These are phyloP conservation scores for Aureobasidium sp. DNA, from an alignment of 2,329 filamentous ascomycete genomes.

Conservation along the genomic window DNA sequence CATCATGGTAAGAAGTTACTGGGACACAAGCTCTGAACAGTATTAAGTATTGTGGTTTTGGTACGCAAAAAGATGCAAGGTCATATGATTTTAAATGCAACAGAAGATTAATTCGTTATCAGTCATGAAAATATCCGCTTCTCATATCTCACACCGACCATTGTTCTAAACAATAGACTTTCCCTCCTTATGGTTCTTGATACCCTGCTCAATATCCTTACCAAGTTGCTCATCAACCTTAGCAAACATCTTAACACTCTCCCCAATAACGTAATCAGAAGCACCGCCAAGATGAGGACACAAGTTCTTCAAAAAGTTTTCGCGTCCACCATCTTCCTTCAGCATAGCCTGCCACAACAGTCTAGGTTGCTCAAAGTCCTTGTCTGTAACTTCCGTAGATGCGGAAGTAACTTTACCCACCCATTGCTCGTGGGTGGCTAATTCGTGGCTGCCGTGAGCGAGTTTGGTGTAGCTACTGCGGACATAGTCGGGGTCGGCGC, in stretches of 20 bases:
- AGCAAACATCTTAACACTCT: not conserved
- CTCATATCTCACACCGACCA: too few relatives aligned
- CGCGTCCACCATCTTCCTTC: conserved; percentile 21
- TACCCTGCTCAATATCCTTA: conserved; percentile 1
- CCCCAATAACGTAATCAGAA: not conserved
- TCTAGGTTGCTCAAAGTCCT: conserved; percentile 44
- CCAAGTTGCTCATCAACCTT: not conserved
- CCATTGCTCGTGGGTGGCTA: conserved; percentile 18
- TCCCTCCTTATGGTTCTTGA: conserved; percentile 1
- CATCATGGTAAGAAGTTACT: too few relatives aligned
- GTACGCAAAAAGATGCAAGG: too few relatives aligned
- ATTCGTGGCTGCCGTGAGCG: conserved; percentile 13
- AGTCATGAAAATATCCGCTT: too few relatives aligned
- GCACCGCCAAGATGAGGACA: conserved; percentile 8
- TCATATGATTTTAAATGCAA: too few relatives aligned
- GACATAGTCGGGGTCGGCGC: conserved; percentile 37
- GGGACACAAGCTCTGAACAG: too few relatives aligned
- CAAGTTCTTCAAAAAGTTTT: conserved; percentile 24
- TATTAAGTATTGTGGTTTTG: too few relatives aligned
- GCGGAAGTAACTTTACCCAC: conserved; percentile 16
- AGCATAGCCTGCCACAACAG: conserved; percentile 36
- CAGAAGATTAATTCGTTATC: too few relatives aligned
- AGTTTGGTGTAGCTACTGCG: conserved; percentile 20
- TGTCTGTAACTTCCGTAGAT: conserved; percentile 31
- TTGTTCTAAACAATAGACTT: not conserved